Percentiles rank a stretch among this genome's conserved stretches.
Conservation (phyloP, 306 rosid species). For the Inga leiocalycina region DNA sequence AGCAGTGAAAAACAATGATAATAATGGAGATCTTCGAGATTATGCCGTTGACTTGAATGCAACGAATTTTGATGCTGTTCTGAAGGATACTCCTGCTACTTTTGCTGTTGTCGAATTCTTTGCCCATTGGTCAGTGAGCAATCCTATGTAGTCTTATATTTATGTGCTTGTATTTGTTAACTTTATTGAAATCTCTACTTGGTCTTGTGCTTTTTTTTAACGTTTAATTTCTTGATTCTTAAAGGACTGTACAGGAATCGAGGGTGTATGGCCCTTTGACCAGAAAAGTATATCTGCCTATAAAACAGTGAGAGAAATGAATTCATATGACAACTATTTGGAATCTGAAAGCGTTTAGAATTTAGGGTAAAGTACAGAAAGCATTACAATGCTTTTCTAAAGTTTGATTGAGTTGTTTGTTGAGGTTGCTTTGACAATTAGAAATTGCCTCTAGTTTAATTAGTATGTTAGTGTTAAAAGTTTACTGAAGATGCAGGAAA, state of each 20-base stretch:
- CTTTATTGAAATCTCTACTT: neutral
- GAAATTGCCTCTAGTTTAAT: neutral
- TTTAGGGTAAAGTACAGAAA: neutral
- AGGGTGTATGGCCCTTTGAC: neutral
- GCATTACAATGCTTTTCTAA: neutral
- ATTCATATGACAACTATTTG: neutral
- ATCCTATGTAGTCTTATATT: neutral
- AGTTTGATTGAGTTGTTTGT: constrained; percentile 27
- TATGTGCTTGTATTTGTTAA: neutral
- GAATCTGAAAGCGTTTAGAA: neutral
- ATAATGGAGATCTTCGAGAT: constrained; percentile 54
- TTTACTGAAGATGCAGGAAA: constrained; percentile 18
- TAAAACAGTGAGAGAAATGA: neutral
- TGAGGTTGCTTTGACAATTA: neutral
- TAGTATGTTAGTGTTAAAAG: neutral
- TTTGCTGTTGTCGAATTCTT: constrained; percentile 85
- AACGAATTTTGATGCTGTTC: constrained; percentile 71
- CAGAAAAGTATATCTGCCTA: constrained; percentile 10
- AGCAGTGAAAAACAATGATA: constrained; percentile 34
- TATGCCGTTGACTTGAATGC: constrained; percentile 76
- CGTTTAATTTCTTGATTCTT: neutral
- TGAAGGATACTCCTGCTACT: constrained; percentile 77
- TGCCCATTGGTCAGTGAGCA: constrained; percentile 75
- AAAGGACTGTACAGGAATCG: neutral
- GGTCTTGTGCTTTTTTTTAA: neutral